Conservation (phyloP, 345 rosid species). For the Linum usitatissimum region DNA sequence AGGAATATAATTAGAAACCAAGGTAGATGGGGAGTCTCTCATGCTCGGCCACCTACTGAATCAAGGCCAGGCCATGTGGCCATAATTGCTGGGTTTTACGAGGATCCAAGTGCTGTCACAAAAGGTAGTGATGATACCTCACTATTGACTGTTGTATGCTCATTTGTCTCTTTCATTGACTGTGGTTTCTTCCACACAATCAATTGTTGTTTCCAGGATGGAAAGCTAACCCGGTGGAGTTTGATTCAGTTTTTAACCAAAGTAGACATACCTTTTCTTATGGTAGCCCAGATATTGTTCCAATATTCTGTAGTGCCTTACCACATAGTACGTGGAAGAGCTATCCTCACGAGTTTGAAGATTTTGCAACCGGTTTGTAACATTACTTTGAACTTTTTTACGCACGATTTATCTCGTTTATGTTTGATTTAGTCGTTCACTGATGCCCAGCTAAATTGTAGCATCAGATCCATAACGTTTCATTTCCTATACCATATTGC, state of each 20-base stretch:
- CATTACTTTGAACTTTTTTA: constrained; percentile 4
- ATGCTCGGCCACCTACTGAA: constrained; percentile 97
- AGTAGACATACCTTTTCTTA: constrained; percentile 70
- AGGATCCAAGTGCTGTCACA: constrained; percentile 97
- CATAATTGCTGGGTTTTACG: constrained; percentile 92
- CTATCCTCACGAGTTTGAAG: constrained; percentile 88
- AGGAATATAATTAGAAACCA: constrained; percentile 58
- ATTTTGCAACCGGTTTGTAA: constrained; percentile 80
- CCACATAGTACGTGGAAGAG: constrained; percentile 78
- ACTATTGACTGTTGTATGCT: constrained; percentile 5
- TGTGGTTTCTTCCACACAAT: constrained; percentile 1
- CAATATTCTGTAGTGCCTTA: constrained; percentile 81
- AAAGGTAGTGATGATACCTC: constrained; percentile 33
- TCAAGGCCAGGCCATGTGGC: constrained; percentile 97
- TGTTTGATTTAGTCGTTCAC: background rate
- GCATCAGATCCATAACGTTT: background rate
- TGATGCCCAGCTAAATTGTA: background rate
- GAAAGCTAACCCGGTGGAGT: constrained; percentile 98
- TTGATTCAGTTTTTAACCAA: constrained; percentile 85
- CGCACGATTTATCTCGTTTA: background rate
- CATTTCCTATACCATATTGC: constrained; percentile 1
- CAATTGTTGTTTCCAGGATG: constrained; percentile 49
- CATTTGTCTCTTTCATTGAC: constrained; percentile 4
- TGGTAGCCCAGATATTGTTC: constrained; percentile 95
- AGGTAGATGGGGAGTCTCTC: constrained; percentile 98